Evolutionary conservation across 805 yeast species (phyloP), one percentile per base, ranked within the genome.

Genomic region (Ogataea parapolymorpha): DNA sequence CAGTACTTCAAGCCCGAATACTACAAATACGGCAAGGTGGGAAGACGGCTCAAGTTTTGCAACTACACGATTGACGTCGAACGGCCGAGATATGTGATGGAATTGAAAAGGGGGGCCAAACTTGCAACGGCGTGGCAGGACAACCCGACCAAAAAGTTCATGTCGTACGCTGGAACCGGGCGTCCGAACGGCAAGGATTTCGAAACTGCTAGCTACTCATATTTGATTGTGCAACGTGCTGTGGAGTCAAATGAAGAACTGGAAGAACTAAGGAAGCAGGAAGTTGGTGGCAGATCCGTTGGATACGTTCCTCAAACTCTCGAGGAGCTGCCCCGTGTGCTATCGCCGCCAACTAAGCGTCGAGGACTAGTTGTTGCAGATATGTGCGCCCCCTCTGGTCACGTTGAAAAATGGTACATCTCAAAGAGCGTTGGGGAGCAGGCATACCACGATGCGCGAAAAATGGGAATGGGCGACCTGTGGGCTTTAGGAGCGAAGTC

Each of bases 381-480:
- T 49, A 74, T 89, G 2, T 88, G 96, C 68, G 79, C 87, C 0
- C 76, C 90, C 0, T 72, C 82, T 11, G 96, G 96, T 1, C 73
- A 75, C 34, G 63, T 91, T 31, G 97, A 91, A 63, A 79, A 81
- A 44, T 89, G 97, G 96, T 81, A 81, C 12, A 75, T 93, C 2
- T 83, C 97, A 0, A 85, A 82, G 58, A 80, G 95, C 14, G 71
- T 76, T 40, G 85, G 87, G 5, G 78, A 79, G 46, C 83, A 78
- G 46, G 78, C 70, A 2, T 93, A 87, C 52, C 95, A 86, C 56
- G 98, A 93, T 66, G 96, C 96, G 0, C 72, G 97, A 41, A 91
- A 93, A 60, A 77, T 87, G 0, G 63, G 62, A n/a, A 75, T 77
- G 56, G 96, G 96, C 16, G 99, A 93, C 59, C 63, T 82, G 38